Conservation (phyloP, 768 basidiomycete species). For the Tylopilus balloui region DNA sequence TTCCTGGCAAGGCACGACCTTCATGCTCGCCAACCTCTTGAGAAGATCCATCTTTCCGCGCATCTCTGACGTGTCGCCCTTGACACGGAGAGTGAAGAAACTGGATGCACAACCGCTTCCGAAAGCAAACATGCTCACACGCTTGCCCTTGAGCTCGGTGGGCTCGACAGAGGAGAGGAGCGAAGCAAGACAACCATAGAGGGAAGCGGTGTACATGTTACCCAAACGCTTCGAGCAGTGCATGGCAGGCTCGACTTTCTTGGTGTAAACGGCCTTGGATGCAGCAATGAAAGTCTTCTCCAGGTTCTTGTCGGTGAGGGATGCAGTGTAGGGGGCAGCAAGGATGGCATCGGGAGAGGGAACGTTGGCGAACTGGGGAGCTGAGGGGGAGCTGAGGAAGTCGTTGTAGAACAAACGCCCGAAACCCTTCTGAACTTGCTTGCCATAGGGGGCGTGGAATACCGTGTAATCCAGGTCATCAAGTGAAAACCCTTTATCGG, state of each 20-base stretch:
- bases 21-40: conserved; percentile 75
- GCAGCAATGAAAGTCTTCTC: conserved; percentile 91
- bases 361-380: conserved; percentile 64
- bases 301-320: conserved; percentile 88
- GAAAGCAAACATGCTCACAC: conserved; percentile 93
- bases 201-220: conserved; percentile 97
- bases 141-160: conserved; percentile 69
- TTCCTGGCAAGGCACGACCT: conserved; percentile 87
- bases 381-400: conserved; percentile 74
- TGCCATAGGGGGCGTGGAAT: conserved; percentile 98
- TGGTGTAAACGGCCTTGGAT: conserved; percentile 69
- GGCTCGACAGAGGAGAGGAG: conserved; percentile 73
- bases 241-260: conserved; percentile 78
- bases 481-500: conserved; percentile 54
- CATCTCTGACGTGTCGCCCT: conserved; percentile 84
- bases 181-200: conserved; percentile 92
- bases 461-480: conserved; percentile 87
- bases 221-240: conserved; percentile 86
- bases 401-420: conserved; percentile 91
- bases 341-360: conserved; percentile 70
- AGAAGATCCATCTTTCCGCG: conserved; percentile 76
- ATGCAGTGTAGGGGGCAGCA: conserved; percentile 59
- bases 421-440: conserved; percentile 96
- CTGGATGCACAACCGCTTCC: conserved; percentile 93
- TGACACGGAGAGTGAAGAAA: conserved; percentile 85